phyloP scores from a whole-genome alignment of 2,329 filamentous ascomycete genomes.

The Lecanicillium sp. region DNA sequence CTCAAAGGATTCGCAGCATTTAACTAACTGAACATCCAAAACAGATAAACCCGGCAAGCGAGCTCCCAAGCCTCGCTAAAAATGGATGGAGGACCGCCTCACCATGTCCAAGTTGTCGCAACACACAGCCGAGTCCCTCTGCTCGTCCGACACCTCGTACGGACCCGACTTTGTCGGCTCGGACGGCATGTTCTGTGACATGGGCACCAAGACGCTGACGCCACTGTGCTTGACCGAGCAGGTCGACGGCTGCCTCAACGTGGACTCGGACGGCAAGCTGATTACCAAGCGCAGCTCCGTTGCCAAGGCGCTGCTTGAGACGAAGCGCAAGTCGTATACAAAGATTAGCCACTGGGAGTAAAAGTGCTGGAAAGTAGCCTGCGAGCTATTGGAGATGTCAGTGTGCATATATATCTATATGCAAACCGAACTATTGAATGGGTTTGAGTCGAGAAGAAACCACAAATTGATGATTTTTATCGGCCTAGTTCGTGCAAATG shows the following conservation, averaged over 20 bases:
- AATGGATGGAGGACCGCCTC: conserved; percentile 7
- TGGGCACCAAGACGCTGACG: conserved; percentile 7
- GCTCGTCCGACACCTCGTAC: conserved; percentile 6
- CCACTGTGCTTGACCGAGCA: conserved; percentile 6
- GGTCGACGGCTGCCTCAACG: conserved; percentile 5
- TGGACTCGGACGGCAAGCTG: background rate
- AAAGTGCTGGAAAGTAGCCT: background rate
- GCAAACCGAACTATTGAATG: too few species aligned
- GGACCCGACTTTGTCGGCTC: conserved; percentile 7
- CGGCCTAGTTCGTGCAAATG: too few species aligned
- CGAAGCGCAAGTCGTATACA: background rate
- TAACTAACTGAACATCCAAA: background rate
- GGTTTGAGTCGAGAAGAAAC: too few species aligned
- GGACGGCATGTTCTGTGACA: conserved; percentile 8
- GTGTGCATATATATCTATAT: too few species aligned
- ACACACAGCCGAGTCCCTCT: conserved; percentile 6
- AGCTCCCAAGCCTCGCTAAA: conserved; percentile 1
- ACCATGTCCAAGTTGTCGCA: conserved; percentile 6
- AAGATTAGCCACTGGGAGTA: background rate
- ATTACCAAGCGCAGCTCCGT: conserved; percentile 4
- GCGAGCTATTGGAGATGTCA: too few species aligned
- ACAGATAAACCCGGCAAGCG: conserved; percentile 1
- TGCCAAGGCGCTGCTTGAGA: background rate
- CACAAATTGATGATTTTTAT: too few species aligned
- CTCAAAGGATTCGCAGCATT: background rate